Conservation (phyloP, 495 filamentous ascomycete genomes). For the Rostrohypoxylon terebratum region DNA sequence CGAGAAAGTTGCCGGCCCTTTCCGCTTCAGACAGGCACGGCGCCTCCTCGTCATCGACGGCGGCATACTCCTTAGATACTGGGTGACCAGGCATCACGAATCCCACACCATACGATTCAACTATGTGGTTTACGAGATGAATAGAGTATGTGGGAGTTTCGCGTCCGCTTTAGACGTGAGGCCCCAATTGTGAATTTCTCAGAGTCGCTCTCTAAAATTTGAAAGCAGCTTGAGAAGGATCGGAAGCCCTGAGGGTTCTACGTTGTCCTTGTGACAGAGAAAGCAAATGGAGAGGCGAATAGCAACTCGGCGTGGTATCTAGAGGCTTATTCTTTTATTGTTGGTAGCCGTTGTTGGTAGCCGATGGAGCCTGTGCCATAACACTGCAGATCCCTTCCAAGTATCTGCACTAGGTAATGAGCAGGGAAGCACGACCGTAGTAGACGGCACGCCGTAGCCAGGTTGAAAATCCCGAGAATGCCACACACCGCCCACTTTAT, state of each 20-base stretch:
- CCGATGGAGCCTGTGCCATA: constrained; percentile 6
- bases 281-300: neutral
- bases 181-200: neutral
- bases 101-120: neutral
- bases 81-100: constrained; percentile 1
- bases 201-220: neutral
- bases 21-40: neutral
- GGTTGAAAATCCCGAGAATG: neutral
- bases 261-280: neutral
- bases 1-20: neutral
- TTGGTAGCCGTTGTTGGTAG: constrained; percentile 10
- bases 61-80: neutral
- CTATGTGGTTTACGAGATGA: neutral
- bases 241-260: neutral
- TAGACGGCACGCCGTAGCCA: neutral
- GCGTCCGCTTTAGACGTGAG: neutral
- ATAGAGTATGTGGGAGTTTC: neutral
- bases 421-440: neutral
- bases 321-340: neutral
- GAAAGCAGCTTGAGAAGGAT: neutral
- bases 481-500: neutral
- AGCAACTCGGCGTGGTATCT: neutral
- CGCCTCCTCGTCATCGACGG: constrained; percentile 7
- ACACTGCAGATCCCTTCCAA: neutral
- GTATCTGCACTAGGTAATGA: constrained; percentile 4